Evolutionary conservation across 768 basidiomycete genomes (phyloP), one percentile per base, ranked within the genome.

Genomic region (Tricholoma bakamatsutake): DNA sequence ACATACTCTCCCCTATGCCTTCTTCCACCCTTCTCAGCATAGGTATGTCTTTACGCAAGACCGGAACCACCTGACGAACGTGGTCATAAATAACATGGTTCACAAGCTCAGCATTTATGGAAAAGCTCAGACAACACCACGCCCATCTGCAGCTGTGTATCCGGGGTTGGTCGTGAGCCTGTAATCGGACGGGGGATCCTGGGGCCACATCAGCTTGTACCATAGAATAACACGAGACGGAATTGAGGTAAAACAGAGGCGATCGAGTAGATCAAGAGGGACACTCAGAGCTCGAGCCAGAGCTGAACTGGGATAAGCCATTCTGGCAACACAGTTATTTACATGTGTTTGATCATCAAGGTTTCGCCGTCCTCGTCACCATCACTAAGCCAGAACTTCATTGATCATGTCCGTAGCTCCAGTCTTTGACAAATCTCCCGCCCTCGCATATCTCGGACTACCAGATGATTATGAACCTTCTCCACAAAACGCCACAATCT

Each of bases 381-480:
- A 42, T 42, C 40, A 42, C 18, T 7, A 31, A 37, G 35, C 35
- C 7, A 37, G 15, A 39, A n/a, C 31, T 31, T 31, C 10, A 31
- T 37, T 37, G 13, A 37, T 42, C 40, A 62, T 65, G 64, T 59
- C 64, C 31, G 53, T 53, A 21, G 35, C 45, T 43, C 48, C 59
- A 50, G 45, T 59, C 30, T 75, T 76, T 63, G 64, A 76, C 61
- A 69, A 70, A 57, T 65, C 56, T 34, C 60, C 68, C 5, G 65
- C 72, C 7, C 66, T 79, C 13, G 62, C 64, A 5, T 82, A 80
- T 64, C 74, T 93, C 10, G 82, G 79, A 7, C 76, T 92, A 24
- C 76, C 84, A 17, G 58, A 63, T 0, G 76, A 81, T 60, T 84
- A 87, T 63, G 64, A 69, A 28, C 90, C 88, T 0, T 80, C 79